A percentile compares a stretch with the other conserved stretches of the same genome.
Conservation (phyloP, 306 rosid species). For the Glycine tomentella region DNA sequence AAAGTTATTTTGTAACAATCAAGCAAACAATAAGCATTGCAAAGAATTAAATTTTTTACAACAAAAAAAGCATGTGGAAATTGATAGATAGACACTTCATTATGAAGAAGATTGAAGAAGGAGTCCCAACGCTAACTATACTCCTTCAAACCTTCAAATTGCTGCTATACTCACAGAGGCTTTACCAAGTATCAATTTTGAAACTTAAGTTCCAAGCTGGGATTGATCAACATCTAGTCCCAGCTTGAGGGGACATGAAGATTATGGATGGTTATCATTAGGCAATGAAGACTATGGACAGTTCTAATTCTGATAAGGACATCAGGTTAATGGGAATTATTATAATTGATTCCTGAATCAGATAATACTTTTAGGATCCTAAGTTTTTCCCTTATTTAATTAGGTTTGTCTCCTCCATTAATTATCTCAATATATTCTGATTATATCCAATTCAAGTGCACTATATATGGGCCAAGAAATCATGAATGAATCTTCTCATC, state of each 20-base stretch:
- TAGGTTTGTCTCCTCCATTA: background rate
- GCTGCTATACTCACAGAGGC: background rate
- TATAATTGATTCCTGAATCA: conserved; percentile 3
- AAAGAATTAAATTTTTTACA: background rate
- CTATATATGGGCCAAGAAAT: conserved; percentile 4
- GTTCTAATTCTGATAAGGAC: background rate
- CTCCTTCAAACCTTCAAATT: background rate
- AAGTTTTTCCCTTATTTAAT: background rate
- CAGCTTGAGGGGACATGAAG: conserved; percentile 3
- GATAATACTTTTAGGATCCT: background rate
- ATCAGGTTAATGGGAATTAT: background rate
- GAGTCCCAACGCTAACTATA: background rate
- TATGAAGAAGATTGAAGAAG: background rate
- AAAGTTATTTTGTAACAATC: background rate
- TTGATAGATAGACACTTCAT: background rate
- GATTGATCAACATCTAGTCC: background rate
- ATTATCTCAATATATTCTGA: background rate
- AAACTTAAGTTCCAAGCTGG: background rate
- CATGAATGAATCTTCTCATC: background rate
- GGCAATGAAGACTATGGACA: background rate
- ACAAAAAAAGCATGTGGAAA: background rate
- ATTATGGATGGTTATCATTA: background rate
- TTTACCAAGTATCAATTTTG: background rate
- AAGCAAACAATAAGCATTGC: background rate
- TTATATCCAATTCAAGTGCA: background rate